Evolutionary conservation across 805 yeast genomes (phyloP).

Genomic region (Allodekkera sacchari): DNA sequence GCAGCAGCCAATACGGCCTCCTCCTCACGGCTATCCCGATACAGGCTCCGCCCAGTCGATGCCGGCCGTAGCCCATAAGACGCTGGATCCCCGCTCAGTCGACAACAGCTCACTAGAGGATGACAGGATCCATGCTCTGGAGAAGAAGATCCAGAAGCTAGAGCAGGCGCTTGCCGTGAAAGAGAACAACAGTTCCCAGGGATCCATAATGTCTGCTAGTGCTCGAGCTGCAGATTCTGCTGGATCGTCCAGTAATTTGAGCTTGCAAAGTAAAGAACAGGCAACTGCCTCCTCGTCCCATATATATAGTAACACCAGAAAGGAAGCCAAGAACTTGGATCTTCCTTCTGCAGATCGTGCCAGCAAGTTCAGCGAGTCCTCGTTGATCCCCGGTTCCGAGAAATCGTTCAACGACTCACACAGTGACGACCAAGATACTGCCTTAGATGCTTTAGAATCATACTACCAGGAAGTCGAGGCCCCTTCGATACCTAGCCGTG

Average conservation of each 20-base stretch:
- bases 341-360: background rate
- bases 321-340: too few species aligned
- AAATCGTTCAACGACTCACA: slow-evolving; percentile 12
- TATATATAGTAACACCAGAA: slow-evolving; percentile 1
- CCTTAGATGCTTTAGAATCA: slow-evolving; percentile 16
- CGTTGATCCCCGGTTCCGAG: slow-evolving; percentile 19
- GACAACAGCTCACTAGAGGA: slow-evolving; percentile 6
- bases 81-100: background rate
- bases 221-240: background rate
- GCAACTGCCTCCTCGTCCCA: background rate
- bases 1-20: background rate
- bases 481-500: slow-evolving; percentile 24
- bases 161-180: slow-evolving; percentile 19
- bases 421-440: slow-evolving; percentile 6
- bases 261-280: too few species aligned
- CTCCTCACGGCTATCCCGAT: background rate
- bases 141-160: slow-evolving; percentile 23
- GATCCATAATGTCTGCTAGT: slow-evolving; percentile 9
- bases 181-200: slow-evolving; percentile 7
- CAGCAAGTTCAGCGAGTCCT: slow-evolving; percentile 13
- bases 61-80: background rate
- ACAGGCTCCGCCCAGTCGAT: background rate
- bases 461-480: slow-evolving; percentile 27
- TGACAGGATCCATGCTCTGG: slow-evolving; percentile 21
- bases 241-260: background rate